Evolutionary conservation across 2,329 filamentous ascomycete genomes (phyloP).

Genomic region (Cladorrhinum sp.): DNA sequence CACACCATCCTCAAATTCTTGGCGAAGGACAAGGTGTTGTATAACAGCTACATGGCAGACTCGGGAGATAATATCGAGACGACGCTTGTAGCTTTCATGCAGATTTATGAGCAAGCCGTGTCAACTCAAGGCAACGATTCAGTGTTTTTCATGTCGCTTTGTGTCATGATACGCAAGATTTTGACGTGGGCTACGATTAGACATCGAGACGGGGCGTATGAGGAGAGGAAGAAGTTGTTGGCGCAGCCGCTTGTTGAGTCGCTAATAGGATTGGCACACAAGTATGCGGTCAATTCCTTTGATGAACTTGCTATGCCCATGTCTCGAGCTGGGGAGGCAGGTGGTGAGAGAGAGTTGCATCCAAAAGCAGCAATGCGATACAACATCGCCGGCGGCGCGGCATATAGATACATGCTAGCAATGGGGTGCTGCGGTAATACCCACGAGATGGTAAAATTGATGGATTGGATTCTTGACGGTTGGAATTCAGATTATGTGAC

Average conservation of each 20-base stretch:
- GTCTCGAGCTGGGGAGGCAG: slow-evolving; percentile 19
- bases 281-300: slow-evolving; percentile 16
- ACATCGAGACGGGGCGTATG: background rate
- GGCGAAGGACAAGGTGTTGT: slow-evolving; percentile 34
- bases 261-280: slow-evolving; percentile 11
- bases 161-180: slow-evolving; percentile 34
- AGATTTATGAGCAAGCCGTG: slow-evolving; percentile 32
- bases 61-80: slow-evolving; percentile 30
- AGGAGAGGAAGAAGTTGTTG: background rate
- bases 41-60: slow-evolving; percentile 21
- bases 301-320: slow-evolving; percentile 29
- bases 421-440: slow-evolving; percentile 60
- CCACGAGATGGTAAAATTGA: slow-evolving; percentile 53
- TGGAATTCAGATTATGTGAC: slow-evolving; percentile 37
- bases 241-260: slow-evolving; percentile 1
- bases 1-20: slow-evolving; percentile 41
- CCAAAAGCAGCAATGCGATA: slow-evolving; percentile 34
- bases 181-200: slow-evolving; percentile 17
- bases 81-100: slow-evolving; percentile 34
- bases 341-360: background rate
- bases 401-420: slow-evolving; percentile 61
- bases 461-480: slow-evolving; percentile 57
- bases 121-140: slow-evolving; percentile 33
- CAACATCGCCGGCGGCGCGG: slow-evolving; percentile 43
- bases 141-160: slow-evolving; percentile 37